Evolutionary conservation across 768 basidiomycete genomes (phyloP), one percentile per base, ranked within the genome.

Genomic region (Guyanaporus albipodus): DNA sequence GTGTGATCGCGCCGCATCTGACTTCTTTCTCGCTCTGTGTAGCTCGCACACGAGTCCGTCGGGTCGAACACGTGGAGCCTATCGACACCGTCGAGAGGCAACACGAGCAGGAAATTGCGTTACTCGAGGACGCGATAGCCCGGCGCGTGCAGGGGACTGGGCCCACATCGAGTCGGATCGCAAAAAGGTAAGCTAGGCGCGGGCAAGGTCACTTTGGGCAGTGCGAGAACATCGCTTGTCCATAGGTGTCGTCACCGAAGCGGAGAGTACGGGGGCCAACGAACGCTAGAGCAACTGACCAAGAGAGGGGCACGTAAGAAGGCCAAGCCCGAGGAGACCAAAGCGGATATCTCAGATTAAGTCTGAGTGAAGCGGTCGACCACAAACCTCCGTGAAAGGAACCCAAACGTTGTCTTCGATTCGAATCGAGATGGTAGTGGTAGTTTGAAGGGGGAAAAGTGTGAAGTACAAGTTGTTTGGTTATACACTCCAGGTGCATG

Each of bases 151-250:
- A 27, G 33, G 32, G 47, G n/a, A n/a, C 2, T 7, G 1, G 11
- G 11, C 28, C 21, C 44, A 49, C 26, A 52, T 44, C 39, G 41
- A 44, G 41, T 51, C 40, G 41, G 46, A 44, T 51, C 40, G 40
- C 39, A 46, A 44, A n/a, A 48, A 48, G 36, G 54, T 28, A 38
- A 43, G 37, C 14, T 32, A 19, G 39, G 26, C 8, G 19, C 19
- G 27, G 31, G 23, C 43, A 10, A 42, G 29, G 23, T 56, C 28
- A 31, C 38, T 38, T 22, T 24, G 47, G 48, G 6, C 42, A 34
- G 43, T 45, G 47, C 53, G 36, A 54, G 48, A 38, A 51, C 15
- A 27, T 51, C 40, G 54, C 48, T 33, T 15, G 39, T 55, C 34
- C 14, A 7, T 19, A 33, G 42, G 29, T 37, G 40, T 29, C 35